phyloP scores from a whole-genome alignment of 73 alveolate genomes.

The Vitrella brassicaformis region DNA sequence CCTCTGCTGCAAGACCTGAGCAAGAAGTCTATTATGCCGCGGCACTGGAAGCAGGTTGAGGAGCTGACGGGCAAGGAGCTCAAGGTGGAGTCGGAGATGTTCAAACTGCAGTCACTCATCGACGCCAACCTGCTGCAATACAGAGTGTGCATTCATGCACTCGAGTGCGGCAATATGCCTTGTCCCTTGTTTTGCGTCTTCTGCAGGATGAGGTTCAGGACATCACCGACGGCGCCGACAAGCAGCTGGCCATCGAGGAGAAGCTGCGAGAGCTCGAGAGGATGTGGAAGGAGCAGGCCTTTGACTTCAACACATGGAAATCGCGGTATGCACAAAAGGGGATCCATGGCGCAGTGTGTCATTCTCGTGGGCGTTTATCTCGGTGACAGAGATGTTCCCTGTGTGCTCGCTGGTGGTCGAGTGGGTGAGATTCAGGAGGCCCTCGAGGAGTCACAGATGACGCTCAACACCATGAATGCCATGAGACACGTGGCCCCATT shows the following conservation, averaged over 20 bases:
- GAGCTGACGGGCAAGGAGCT: constrained; percentile 56
- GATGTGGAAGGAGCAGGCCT: constrained; percentile 83
- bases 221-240: constrained; percentile 97
- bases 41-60: constrained; percentile 88
- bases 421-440: constrained; percentile 94
- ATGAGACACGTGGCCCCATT: constrained; percentile 88
- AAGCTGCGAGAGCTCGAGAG: constrained; percentile 74
- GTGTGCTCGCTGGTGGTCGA: constrained; percentile 84
- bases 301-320: constrained; percentile 93
- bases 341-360: too few relatives aligned
- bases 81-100: constrained; percentile 41
- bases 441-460: constrained; percentile 95
- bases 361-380: too few relatives aligned
- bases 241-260: constrained; percentile 82
- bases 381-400: constrained; percentile 89
- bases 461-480: constrained; percentile 81
- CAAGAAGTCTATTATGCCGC: constrained; percentile 73
- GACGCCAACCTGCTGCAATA: constrained; percentile 73
- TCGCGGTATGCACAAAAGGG: too few relatives aligned
- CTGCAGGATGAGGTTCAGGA: constrained; percentile 86
- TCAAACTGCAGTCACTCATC: constrained; percentile 54
- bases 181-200: not conserved
- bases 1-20: constrained; percentile 78
- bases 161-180: not conserved
- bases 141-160: constrained; percentile 42